A percentile compares a stretch with the other conserved stretches of the same genome.
phyloP scores from a whole-genome alignment of 768 basidiomycete species.

The Podaxis carcinomalis region DNA sequence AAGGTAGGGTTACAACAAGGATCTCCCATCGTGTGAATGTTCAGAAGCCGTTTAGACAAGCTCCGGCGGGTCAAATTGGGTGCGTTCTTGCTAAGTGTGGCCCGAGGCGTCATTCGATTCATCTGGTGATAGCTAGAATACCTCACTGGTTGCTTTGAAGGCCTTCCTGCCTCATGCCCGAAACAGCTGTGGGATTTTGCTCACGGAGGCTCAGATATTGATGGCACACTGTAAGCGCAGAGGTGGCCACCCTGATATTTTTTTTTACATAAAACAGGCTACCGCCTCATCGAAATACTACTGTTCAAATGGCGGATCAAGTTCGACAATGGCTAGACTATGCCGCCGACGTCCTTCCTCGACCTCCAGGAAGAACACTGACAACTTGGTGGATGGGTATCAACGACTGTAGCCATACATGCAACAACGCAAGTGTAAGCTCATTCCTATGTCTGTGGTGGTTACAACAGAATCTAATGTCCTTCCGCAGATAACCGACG shows the following conservation, averaged over 20 bases:
- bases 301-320: not conserved
- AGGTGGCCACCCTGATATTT: not conserved
- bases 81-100: not conserved
- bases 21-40: not conserved
- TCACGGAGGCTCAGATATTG: slow-evolving; percentile 1
- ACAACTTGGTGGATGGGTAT: slow-evolving; percentile 3
- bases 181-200: slow-evolving; percentile 7
- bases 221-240: not conserved
- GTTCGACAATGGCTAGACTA: slow-evolving; percentile 3
- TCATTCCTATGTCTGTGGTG: not conserved
- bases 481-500: not conserved
- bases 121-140: not conserved
- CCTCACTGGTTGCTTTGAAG: slow-evolving; percentile 3
- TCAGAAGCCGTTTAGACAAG: not conserved
- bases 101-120: not conserved
- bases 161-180: not conserved
- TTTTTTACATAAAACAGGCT: not conserved
- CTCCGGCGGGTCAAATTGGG: slow-evolving; percentile 10
- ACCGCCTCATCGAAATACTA: not conserved
- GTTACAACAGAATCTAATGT: not conserved
- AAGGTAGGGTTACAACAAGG: not conserved
- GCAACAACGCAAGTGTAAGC: not conserved
- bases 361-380: not conserved
- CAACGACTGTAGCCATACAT: not conserved
- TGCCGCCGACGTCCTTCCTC: slow-evolving; percentile 3